Conservation (phyloP, 2,329 filamentous ascomycete species). For the Talaromyces sp. region DNA sequence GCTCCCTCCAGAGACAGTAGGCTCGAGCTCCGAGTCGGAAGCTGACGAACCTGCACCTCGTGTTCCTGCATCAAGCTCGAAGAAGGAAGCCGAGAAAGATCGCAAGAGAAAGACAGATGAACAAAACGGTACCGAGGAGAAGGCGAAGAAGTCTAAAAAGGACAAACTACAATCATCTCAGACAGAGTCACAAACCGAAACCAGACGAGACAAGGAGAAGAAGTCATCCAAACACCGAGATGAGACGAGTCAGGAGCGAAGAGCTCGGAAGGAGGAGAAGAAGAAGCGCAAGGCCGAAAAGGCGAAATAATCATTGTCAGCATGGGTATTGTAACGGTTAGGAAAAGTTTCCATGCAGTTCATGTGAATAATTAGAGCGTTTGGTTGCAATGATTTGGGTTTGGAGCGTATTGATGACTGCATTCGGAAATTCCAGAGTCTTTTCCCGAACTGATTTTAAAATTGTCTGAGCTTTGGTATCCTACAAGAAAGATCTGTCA, state of each 20-base stretch:
- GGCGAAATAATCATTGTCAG: background rate
- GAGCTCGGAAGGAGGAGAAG: constrained; percentile 35
- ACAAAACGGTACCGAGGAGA: constrained; percentile 27
- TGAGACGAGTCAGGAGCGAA: constrained; percentile 35
- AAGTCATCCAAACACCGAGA: constrained; percentile 38
- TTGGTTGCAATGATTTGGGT: background rate
- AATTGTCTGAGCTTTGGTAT: background rate
- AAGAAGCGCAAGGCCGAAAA: constrained; percentile 28
- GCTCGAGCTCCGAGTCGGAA: constrained; percentile 40
- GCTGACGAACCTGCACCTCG: constrained; percentile 34
- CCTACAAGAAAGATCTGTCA: too few relatives aligned
- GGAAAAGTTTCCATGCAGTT: background rate
- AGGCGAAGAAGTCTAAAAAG: constrained; percentile 42
- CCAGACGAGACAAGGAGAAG: constrained; percentile 31
- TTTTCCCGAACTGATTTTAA: background rate
- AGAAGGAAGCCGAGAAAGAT: constrained; percentile 40
- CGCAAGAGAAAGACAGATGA: constrained; percentile 41
- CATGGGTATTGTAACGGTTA: background rate
- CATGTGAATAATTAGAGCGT: constrained; percentile 5
- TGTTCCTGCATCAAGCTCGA: constrained; percentile 32
- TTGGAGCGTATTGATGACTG: background rate
- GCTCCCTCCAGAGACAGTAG: constrained; percentile 35
- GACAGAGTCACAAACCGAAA: constrained; percentile 27
- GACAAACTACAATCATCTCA: constrained; percentile 24
- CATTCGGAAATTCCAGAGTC: background rate